Conservation (phyloP, 345 rosid genomes). For the Cardamine occulta region DNA sequence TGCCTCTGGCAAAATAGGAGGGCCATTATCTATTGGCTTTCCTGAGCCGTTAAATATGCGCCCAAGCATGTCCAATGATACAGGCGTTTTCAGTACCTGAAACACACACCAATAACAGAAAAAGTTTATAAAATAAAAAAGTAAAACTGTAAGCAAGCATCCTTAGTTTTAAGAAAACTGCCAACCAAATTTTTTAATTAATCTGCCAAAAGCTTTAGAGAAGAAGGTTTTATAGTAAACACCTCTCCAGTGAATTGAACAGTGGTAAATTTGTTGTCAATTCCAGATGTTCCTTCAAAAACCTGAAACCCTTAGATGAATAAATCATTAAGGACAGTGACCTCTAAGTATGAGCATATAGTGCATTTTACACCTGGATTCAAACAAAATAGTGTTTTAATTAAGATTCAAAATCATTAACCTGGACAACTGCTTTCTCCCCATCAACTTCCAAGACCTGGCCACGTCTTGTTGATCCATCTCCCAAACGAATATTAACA, state of each 20-base stretch:
- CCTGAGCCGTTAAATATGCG: conserved; percentile 99
- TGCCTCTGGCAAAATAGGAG: conserved; percentile 96
- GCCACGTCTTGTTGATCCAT: conserved; percentile 94
- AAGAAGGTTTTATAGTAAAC: conserved; percentile 11
- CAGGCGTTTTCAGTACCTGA: conserved; percentile 96
- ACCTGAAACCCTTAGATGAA: conserved; percentile 51
- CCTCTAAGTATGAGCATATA: not conserved
- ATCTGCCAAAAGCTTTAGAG: conserved; percentile 1
- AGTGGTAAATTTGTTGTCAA: conserved; percentile 92
- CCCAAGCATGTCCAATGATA: conserved; percentile 98
- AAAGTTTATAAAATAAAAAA: not conserved
- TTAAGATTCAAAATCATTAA: conserved; percentile 2
- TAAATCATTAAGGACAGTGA: not conserved
- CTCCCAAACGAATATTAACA: conserved; percentile 92
- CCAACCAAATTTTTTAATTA: not conserved
- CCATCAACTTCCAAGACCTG: conserved; percentile 99
- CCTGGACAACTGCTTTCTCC: conserved; percentile 99
- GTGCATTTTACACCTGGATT: not conserved
- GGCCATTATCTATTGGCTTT: conserved; percentile 98
- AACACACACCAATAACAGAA: conserved; percentile 32
- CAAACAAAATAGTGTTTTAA: not conserved
- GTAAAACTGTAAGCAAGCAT: not conserved
- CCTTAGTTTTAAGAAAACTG: not conserved
- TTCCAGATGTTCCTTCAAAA: conserved; percentile 96
- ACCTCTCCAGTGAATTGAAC: conserved; percentile 98